A percentile compares a stretch with the other conserved stretches of the same genome.
These are phyloP conservation scores for Ophiostoma ulmi DNA, from an alignment of 2,329 filamentous ascomycete genomes.

Conservation along the genomic window DNA sequence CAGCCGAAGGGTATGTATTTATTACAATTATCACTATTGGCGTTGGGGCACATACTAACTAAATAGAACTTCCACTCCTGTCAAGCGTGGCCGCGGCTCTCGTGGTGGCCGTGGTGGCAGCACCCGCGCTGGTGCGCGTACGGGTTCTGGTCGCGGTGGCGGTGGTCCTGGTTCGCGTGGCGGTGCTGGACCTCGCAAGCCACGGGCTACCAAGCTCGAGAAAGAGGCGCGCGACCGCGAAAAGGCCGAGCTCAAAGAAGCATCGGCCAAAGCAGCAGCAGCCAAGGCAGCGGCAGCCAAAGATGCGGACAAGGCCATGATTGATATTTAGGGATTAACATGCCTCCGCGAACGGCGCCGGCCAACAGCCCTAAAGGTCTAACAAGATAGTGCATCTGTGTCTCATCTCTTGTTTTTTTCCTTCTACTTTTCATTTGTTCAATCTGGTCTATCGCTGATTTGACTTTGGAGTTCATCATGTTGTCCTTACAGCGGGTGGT, in stretches of 20 bases:
- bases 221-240: conserved; percentile 71
- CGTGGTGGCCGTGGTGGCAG: conserved; percentile 42
- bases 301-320: conserved; percentile 26
- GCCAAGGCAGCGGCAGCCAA: conserved; percentile 19
- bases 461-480: not conserved
- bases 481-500: not conserved
- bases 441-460: not conserved
- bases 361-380: not conserved
- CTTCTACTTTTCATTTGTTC: not conserved
- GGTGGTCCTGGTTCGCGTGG: conserved; percentile 66
- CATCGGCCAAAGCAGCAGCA: conserved; percentile 15
- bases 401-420: not conserved
- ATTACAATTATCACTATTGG: conserved; percentile 18
- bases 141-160: conserved; percentile 23
- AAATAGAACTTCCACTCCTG: conserved; percentile 63
- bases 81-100: conserved; percentile 60
- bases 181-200: conserved; percentile 62
- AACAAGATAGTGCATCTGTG: too few relatives aligned
- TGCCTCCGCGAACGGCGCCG: not conserved
- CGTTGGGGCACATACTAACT: not conserved
- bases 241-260: conserved; percentile 58
- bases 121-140: conserved; percentile 44
- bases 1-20: conserved; percentile 46
- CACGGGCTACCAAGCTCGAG: conserved; percentile 79
- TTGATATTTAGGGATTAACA: conserved; percentile 18